phyloP scores from a whole-genome alignment of 345 rosid species.

The Stellera chamaejasme region DNA sequence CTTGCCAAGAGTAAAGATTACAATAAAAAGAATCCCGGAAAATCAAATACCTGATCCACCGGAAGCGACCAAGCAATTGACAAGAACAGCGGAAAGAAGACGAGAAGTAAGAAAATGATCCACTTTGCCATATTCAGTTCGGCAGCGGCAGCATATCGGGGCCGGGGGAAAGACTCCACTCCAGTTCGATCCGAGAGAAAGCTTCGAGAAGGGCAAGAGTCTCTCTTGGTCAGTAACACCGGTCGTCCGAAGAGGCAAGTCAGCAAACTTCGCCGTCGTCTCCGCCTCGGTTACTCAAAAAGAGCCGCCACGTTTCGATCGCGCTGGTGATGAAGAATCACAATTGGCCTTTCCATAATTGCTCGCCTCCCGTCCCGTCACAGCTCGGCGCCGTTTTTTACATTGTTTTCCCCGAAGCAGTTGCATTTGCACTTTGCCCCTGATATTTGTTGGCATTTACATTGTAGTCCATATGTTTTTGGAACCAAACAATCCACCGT shows the following conservation, averaged over 20 bases:
- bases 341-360: too few relatives aligned
- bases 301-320: not conserved
- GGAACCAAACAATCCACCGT: too few relatives aligned
- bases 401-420: too few relatives aligned
- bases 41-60: constrained; percentile 8
- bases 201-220: not conserved
- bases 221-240: not conserved
- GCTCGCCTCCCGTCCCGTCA: too few relatives aligned
- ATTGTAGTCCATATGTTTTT: too few relatives aligned
- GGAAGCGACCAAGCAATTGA: constrained; percentile 12
- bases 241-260: not conserved
- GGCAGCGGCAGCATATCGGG: not conserved
- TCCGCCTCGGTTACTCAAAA: not conserved
- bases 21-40: not conserved
- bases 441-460: too few relatives aligned
- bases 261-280: not conserved
- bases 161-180: not conserved
- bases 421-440: too few relatives aligned
- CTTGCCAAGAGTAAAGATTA: not conserved
- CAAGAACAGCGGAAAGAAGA: constrained; percentile 5
- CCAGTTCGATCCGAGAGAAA: not conserved
- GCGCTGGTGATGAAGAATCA: too few relatives aligned
- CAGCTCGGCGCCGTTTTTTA: too few relatives aligned
- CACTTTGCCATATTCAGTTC: constrained; percentile 11
- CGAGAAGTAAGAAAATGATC: constrained; percentile 15